Base-by-base conservation (phyloP, 495 filamentous ascomycete genomes). In the Xylaria castorea region DNA sequence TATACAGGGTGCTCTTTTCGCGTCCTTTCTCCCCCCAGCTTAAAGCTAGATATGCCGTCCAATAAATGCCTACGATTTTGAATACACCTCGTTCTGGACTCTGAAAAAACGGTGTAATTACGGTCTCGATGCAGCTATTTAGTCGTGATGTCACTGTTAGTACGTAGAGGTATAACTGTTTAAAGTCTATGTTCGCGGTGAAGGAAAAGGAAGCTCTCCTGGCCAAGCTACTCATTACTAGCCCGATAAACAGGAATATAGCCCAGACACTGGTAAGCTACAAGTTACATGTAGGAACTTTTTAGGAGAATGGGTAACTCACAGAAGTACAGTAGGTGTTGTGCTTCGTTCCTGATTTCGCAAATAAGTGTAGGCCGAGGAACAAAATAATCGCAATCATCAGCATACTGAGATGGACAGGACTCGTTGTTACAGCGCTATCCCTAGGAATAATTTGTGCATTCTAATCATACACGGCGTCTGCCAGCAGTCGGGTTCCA, bases 1-100 rank as follows among this genome's bases (percentile, higher is more conserved):
- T 50, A 86, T 97, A 51, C 95, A 98, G 77, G 93, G 87, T 7
- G 91, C 87, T 57, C 83, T 98, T 55, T 98, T 92, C 84, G 89
- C 93, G n/a, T 92, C 90, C n/a, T 98, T 98, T 78, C 87, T 98
- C 46, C 95, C 95, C 18, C 95, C 95, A n/a, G 95, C 95, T 50
- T 93, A 80, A 71, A 51, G 2, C 32, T 44, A 62, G 4, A 32
- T 51, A 42, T 34, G 18, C 22, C 18, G 20, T 38, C 34, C 12
- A 42, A 55, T 25, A 40, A 16, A 48, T 27, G 20, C 34, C 1
- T 14, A n/a, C 2, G 4, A 50, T 36, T 2, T 12, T n/a, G 7
- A 57, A 32, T 16, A 18, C 3, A 57, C 2, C 3, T 20, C 16
- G 0, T n/a, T 30, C 0, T 25, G 6, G 27, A 61, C 11, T n/a